Evolutionary conservation across 768 basidiomycete species (phyloP).

Genomic region (Boletus pseudo-olivaceus): DNA sequence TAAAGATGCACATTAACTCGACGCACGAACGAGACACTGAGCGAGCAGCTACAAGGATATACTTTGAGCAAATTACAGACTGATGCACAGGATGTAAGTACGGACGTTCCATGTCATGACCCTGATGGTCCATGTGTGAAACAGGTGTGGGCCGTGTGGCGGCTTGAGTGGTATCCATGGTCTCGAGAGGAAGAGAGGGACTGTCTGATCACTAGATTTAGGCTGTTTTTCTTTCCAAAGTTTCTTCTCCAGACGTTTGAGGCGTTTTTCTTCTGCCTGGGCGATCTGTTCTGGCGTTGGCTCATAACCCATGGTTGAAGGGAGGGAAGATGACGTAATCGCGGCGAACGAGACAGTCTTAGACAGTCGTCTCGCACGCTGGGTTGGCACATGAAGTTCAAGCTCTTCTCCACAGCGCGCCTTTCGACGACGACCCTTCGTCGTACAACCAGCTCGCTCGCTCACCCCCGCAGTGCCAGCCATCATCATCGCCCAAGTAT

Average conservation of each 20-base stretch:
- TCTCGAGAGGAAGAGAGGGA: conserved; percentile 19
- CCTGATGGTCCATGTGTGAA: conserved; percentile 34
- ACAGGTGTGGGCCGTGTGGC: neutral
- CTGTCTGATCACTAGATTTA: neutral
- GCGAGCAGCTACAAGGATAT: conserved; percentile 57
- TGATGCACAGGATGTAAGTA: conserved; percentile 18
- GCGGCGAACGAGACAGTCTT: neutral
- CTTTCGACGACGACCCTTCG: conserved; percentile 15
- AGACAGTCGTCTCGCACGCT: neutral
- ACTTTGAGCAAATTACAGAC: neutral
- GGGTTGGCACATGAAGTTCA: conserved; percentile 20
- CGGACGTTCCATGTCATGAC: conserved; percentile 84
- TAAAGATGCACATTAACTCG: neutral
- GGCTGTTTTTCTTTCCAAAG: conserved; percentile 21
- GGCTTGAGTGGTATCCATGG: conserved; percentile 35
- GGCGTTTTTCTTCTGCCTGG: conserved; percentile 43
- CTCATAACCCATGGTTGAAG: conserved; percentile 14
- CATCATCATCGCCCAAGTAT: neutral
- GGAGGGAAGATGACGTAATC: conserved; percentile 17
- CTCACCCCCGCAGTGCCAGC: neutral
- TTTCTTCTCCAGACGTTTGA: conserved; percentile 46
- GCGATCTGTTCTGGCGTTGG: conserved; percentile 57
- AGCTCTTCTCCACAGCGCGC: conserved; percentile 28
- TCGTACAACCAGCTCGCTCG: conserved; percentile 4
- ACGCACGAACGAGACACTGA: conserved; percentile 76